phyloP scores from a whole-genome alignment of 441 rosid genomes.

The Metrosideros polymorpha region DNA sequence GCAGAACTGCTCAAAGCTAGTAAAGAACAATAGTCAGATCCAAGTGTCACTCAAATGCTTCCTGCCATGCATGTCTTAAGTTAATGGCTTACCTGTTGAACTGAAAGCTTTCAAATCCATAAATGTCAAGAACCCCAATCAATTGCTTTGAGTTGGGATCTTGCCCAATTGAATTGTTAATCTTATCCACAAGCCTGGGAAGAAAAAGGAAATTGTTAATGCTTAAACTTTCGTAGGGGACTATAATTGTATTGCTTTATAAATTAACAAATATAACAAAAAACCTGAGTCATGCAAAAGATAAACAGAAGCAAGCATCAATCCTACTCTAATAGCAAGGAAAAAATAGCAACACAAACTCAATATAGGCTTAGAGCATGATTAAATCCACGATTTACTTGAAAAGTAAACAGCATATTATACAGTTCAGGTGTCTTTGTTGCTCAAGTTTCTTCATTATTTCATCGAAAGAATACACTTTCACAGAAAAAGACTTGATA shows the following conservation, averaged over 20 bases:
- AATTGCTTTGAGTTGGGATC: conserved; percentile 90
- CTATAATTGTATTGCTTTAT: background rate
- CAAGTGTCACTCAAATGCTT: background rate
- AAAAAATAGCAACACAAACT: background rate
- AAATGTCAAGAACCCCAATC: conserved; percentile 98
- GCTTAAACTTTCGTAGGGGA: background rate
- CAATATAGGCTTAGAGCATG: background rate
- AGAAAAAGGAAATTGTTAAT: background rate
- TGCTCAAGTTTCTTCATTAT: background rate
- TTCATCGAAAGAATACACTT: background rate
- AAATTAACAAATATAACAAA: background rate
- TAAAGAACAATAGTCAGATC: conserved; percentile 7
- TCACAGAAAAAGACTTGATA: background rate
- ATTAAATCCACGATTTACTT: background rate
- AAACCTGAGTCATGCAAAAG: background rate
- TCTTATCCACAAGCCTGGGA: conserved; percentile 92
- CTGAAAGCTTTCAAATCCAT: conserved; percentile 98
- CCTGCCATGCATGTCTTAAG: background rate
- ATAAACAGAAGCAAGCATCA: background rate
- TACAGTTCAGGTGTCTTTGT: background rate
- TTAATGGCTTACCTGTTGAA: conserved; percentile 61
- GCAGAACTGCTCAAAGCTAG: conserved; percentile 98
- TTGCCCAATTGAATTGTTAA: conserved; percentile 91
- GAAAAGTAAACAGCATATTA: background rate
- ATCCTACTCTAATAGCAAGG: background rate